Evolutionary conservation across 2,329 filamentous ascomycete species (phyloP), one percentile per base, ranked within the genome.

Genomic region (Hymenoscyphus infarciens): DNA sequence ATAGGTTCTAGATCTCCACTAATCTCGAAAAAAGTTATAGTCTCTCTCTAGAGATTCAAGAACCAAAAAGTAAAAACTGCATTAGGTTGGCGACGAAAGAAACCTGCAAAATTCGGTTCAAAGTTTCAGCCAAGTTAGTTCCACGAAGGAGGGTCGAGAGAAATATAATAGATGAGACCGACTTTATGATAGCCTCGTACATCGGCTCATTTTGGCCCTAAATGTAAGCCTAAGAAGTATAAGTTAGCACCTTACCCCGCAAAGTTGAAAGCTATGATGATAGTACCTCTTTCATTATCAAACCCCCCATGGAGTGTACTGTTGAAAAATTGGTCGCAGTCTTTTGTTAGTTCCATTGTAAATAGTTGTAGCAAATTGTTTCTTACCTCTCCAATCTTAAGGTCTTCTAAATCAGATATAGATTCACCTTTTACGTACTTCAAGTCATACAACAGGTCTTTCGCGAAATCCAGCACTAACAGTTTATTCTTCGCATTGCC

Each of bases 241-340:
- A 16, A 54, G 38, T 61, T 64, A 13, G 60, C 57, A 33, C 61
- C 58, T 5, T 71, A 56, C 49, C 57, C 64, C 15, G 69, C 66
- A 2, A 74, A 58, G 15, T 68, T 70, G 53, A 66, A 73, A 13
- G 11, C 39, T 11, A 19, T 27, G 45, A 22, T n/a, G n/a, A 19
- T 19, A 13, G 11, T 68, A 62, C 63, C 67, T 74, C 72, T 59
- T 77, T 77, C 5, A 76, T 71, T 1, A 76, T 71, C 1, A 76
- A 61, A 0, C 66, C 65, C 1, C 80, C 79, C 79, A 82, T 80
- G 39, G 75, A 78, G 63, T 82, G 80, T 2, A 71, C 77, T 11
- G 81, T 72, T 15, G 81, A 71, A 5, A 81, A 19, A 81, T 75
- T 2, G 72, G 73, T 8, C 63, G 70, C 57, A 22, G 71, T 8